Evolutionary conservation across 2,329 filamentous ascomycete species (phyloP).

Genomic region (Botrytis squamosa): DNA sequence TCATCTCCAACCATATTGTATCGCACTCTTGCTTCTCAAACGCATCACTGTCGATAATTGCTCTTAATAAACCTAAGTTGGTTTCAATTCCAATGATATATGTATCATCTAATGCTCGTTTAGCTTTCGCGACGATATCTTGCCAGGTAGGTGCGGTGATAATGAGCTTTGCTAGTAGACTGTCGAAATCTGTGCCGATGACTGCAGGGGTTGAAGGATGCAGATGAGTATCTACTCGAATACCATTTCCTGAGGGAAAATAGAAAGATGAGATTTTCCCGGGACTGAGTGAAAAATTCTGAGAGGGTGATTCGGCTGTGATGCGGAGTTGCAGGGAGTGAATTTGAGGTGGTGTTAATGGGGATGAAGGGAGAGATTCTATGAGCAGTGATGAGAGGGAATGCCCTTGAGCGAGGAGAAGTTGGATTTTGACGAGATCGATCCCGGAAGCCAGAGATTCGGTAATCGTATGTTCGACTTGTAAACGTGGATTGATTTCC

Average conservation of each 20-base stretch:
- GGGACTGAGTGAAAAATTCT: conserved; percentile 56
- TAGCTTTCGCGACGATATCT: conserved; percentile 52
- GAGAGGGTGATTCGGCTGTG: conserved; percentile 44
- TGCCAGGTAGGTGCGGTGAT: conserved; percentile 50
- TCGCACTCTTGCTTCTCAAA: conserved; percentile 51
- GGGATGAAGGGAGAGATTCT: conserved; percentile 36
- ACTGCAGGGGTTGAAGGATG: conserved; percentile 42
- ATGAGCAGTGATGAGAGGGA: conserved; percentile 39
- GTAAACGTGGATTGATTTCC: conserved; percentile 37
- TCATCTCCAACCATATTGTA: conserved; percentile 57
- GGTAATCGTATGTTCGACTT: conserved; percentile 39
- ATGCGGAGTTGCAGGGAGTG: conserved; percentile 47
- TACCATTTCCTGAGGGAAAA: conserved; percentile 57
- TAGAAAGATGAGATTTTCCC: conserved; percentile 56
- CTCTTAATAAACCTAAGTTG: conserved; percentile 54
- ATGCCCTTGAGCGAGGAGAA: conserved; percentile 41
- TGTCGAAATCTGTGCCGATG: conserved; percentile 48
- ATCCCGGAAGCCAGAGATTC: conserved; percentile 42
- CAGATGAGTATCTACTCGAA: conserved; percentile 46
- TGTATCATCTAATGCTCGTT: conserved; percentile 55
- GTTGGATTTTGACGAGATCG: conserved; percentile 40
- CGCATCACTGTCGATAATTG: conserved; percentile 50
- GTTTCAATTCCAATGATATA: conserved; percentile 57
- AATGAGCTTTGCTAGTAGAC: conserved; percentile 48
- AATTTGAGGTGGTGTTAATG: conserved; percentile 36